Percentiles rank a stretch among this genome's conserved stretches.
Evolutionary conservation across 768 basidiomycete genomes (phyloP).

Genomic region (Lactarius evosmus): DNA sequence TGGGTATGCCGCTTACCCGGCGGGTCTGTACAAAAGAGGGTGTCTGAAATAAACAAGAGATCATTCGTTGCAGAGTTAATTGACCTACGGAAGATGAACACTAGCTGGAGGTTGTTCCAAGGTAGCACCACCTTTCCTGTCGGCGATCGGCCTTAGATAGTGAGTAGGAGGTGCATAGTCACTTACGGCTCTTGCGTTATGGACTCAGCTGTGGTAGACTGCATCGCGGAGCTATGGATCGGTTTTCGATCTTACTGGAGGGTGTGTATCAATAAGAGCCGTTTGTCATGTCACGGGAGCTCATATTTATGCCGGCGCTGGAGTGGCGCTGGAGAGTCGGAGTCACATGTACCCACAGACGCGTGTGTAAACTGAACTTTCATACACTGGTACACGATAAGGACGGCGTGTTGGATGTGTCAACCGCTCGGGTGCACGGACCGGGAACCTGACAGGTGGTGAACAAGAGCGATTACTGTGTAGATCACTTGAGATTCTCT

Average conservation of each 20-base stretch:
- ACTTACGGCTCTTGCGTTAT: constrained; percentile 1
- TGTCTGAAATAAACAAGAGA: background rate
- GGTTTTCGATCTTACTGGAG: background rate
- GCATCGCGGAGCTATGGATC: background rate
- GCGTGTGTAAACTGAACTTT: background rate
- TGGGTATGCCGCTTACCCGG: background rate
- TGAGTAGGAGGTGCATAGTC: background rate
- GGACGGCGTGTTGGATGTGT: too few relatives aligned
- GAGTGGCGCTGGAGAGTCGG: background rate
- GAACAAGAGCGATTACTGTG: too few relatives aligned
- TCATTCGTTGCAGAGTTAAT: background rate
- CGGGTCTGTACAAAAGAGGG: background rate
- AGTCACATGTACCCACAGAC: background rate
- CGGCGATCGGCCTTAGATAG: background rate
- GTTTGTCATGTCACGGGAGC: background rate
- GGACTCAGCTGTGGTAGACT: background rate
- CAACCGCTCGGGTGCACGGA: too few relatives aligned
- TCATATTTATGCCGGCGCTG: background rate
- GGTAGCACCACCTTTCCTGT: background rate
- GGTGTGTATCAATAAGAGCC: background rate
- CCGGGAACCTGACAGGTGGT: too few relatives aligned
- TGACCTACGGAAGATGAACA: background rate
- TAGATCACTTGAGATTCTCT: too few relatives aligned
- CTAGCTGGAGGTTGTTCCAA: background rate
- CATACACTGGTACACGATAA: background rate